Evolutionary conservation across 305 asterid genomes (phyloP), one percentile per base, ranked within the genome.

Genomic region (Rubia peregrina): DNA sequence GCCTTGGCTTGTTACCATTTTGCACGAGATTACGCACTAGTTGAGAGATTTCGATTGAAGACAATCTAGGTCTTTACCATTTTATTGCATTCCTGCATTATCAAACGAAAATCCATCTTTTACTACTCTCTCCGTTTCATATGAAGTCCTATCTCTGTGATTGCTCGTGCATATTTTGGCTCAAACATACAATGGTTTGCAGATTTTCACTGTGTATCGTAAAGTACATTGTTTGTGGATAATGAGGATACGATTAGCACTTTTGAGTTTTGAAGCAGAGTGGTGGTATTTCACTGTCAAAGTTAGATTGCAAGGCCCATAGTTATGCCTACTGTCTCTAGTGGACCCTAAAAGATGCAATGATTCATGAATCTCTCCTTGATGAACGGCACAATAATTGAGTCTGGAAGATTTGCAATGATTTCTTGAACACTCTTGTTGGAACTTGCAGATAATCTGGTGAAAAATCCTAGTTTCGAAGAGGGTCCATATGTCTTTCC

Each of bases 401-500:
- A 10, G 12, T 43, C 22, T 11, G 53, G 12, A 33, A 19, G 24
- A 13, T 40, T 19, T 55, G 55, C 3, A 56, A 70, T 33, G 43
- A 69, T 53, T 67, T 40, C 16, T 44, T 62, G 16, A 48, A 48
- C 55, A 51, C 22, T n/a, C n/a, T 5, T 53, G 59, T 1, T 53
- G 59, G 22, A 10, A 51, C 8, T 33, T 75, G 84, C 96, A 94
- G 99, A 67, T 4, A 91, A 91, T 81, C 38, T 94, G 26, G 70
- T 89, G 77, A 94, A 94, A 72, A 94, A 94, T 40, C 95, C 97
- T 0, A 95, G 88, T 75, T 94, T 88, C 38, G 99, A 94, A 73
- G 99, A 94, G 78, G 99, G 99, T 30, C 86, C 99, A 2, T 94
- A 86, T 81, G 82, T 94, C 21, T 86, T 94, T 26, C 96, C 96